Evolutionary conservation across 306 rosid genomes (phyloP), one percentile per base, ranked within the genome.

Genomic region (Cajanus cajan): DNA sequence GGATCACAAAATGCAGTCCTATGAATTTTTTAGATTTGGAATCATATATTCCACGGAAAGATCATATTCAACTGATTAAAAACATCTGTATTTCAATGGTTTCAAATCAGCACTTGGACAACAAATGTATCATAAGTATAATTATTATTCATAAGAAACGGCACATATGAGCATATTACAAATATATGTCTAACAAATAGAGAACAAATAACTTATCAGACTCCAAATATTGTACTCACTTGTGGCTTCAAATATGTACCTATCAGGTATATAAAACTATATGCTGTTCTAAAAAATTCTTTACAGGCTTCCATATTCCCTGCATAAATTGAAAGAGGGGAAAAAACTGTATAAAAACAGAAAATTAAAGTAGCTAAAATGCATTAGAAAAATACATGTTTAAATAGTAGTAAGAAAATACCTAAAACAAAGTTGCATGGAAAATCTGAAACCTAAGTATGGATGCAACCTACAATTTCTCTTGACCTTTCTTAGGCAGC

Each of bases 171-270:
- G 39, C 37, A 67, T 45, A 55, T 45, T 41, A 59, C 37, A 62
- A 31, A 80, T 34, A 78, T 64, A 48, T 48, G n/a, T 54, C 54
- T 5, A 50, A 61, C 19, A 58, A 70, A 81, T 18, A 36, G 9
- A 69, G 54, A 36, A 74, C 8, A 70, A 33, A 48, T 45, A 58
- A 36, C 54, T 25, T 40, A 44, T 16, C 43, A 37, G 70, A 11
- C 45, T 76, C 28, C 12, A 67, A 66, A 59, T 58, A 18, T 34
- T 9, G 68, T 71, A 87, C 98, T 91, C 79, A 92, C 98, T 86
- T 95, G 87, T 63, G 98, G 96, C 89, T 95, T 95, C 82, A 90
- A 34, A 82, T 89, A 95, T 78, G 98, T 91, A 85, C 96, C 98
- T 6, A 95, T 73, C 33, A 89, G 52, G 88, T 95, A 95, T 19